Evolutionary conservation across 2,329 filamentous ascomycete genomes (phyloP).

Genomic region (Eutypella sp.): DNA sequence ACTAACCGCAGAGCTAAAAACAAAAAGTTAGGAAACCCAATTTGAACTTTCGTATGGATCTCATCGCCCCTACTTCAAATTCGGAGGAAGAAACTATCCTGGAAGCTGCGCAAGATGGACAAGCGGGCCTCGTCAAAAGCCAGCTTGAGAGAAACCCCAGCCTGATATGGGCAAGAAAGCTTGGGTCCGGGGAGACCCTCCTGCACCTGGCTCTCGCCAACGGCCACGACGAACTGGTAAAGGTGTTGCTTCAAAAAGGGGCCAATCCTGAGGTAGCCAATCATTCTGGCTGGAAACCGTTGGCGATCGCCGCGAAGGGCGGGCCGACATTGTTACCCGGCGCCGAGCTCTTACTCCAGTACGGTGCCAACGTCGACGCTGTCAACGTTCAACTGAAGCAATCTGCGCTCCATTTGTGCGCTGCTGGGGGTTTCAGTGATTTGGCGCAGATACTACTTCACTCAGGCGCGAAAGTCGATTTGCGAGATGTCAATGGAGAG

Average conservation of each 20-base stretch:
- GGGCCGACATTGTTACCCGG: not conserved
- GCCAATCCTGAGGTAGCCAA: not conserved
- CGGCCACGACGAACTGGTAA: not conserved
- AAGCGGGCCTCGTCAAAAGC: not conserved
- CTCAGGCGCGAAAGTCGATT: not conserved
- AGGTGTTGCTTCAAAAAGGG: not conserved
- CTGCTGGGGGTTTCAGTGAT: not conserved
- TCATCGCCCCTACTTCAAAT: not conserved
- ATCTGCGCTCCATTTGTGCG: not conserved
- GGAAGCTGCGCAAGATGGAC: not conserved
- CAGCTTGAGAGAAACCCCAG: not conserved
- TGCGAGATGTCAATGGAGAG: not conserved
- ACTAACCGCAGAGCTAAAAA: too few species aligned
- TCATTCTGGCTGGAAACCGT: not conserved
- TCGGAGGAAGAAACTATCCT: not conserved
- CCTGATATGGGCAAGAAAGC: not conserved
- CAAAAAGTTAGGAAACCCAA: too few species aligned
- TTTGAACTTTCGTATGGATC: not conserved
- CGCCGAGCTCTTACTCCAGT: not conserved
- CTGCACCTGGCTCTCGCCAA: not conserved
- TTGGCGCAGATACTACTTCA: not conserved
- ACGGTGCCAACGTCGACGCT: not conserved
- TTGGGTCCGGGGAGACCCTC: not conserved
- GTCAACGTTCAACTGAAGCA: not conserved
- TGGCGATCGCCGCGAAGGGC: not conserved